A percentile compares a stretch with the other conserved stretches of the same genome.
These are phyloP conservation scores for Clitopilus passeckerianus DNA, from an alignment of 768 basidiomycete species.

Conservation along the genomic window DNA sequence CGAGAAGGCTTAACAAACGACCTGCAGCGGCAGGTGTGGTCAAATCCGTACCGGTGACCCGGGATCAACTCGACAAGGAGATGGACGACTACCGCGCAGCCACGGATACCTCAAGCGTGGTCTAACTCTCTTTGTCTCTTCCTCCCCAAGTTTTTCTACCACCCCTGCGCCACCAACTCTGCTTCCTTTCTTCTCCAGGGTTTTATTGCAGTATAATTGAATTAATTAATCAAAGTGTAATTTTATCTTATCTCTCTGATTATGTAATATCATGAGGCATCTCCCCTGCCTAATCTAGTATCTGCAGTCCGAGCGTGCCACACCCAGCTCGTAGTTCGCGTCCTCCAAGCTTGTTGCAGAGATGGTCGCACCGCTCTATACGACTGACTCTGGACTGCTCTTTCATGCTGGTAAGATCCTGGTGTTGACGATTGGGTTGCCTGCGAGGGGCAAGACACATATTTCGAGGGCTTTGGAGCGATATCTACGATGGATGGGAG, in stretches of 20 bases:
- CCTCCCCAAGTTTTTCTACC: neutral
- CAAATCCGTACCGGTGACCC: conserved; percentile 24
- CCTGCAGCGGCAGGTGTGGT: conserved; percentile 3
- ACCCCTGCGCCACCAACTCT: neutral
- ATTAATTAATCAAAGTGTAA: neutral
- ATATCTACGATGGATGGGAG: conserved; percentile 98
- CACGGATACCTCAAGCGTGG: conserved; percentile 15
- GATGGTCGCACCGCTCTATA: conserved; percentile 96
- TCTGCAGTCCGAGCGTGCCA: neutral
- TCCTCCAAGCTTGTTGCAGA: neutral
- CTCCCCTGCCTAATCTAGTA: neutral
- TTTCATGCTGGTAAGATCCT: conserved; percentile 96
- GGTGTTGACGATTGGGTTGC: conserved; percentile 87
- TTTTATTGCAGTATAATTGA: neutral
- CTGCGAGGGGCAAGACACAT: conserved; percentile 95
- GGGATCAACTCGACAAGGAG: conserved; percentile 67
- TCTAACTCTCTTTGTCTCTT: neutral
- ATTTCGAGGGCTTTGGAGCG: conserved; percentile 93
- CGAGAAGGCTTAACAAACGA: conserved; percentile 64
- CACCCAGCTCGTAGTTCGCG: neutral
- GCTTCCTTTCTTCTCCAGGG: neutral
- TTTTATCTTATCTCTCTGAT: conserved; percentile 11
- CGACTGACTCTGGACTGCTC: conserved; percentile 81
- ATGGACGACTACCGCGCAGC: conserved; percentile 75
- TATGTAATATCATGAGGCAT: neutral